Base-by-base conservation (phyloP, 1,284 basidiomycete species). In the Marasmius tenuissimus region DNA sequence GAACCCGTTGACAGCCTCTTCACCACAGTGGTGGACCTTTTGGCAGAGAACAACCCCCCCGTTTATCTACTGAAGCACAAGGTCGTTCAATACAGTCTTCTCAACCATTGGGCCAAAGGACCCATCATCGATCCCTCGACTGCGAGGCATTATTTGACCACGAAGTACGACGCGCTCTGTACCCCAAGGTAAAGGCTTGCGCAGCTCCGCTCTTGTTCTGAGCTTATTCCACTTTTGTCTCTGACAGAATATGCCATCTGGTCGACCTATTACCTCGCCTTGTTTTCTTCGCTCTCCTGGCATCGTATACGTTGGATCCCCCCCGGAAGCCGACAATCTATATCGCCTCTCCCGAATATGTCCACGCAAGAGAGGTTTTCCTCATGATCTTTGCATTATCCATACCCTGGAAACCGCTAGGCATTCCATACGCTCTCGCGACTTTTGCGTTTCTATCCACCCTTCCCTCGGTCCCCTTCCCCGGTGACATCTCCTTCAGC, bases 261-360 rank as follows among this genome's bases (percentile, higher is more conserved):
- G 61, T 84, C 4, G 81, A 84, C 39, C 66, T 81, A n/a, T 38
- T 74, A 4, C 66, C 75, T 11, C 75, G 79, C 40, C 20, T 80
- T 14, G 62, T 66, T 10, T 84, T 81, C 64, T 66, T 85, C 18
- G 68, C 63, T 35, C 63, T 80, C 4, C 73, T 85, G 14, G 72
- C 73, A n/a, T 72, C 76, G 65, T 85, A 81, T 60, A 62, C 83
- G 16, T 64, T 84, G 35, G 67, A 75, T 50, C 84, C 85, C 6
- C 79, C 81, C 4, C 61, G 63, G 18, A 59, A 61, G 47, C 69
- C 73, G 3, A 64, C 70, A 27, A 66, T 73, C 33, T 72, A 64
- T n/a, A 51, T 58, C 5, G 59, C 59, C 27, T 55, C 61, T 57
- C 54, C 65, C 10, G 58, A 66, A 39, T 63, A 65, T 49, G 61